Evolutionary conservation across 805 yeast genomes (phyloP).

Genomic region (Sungouiella thailandica): DNA sequence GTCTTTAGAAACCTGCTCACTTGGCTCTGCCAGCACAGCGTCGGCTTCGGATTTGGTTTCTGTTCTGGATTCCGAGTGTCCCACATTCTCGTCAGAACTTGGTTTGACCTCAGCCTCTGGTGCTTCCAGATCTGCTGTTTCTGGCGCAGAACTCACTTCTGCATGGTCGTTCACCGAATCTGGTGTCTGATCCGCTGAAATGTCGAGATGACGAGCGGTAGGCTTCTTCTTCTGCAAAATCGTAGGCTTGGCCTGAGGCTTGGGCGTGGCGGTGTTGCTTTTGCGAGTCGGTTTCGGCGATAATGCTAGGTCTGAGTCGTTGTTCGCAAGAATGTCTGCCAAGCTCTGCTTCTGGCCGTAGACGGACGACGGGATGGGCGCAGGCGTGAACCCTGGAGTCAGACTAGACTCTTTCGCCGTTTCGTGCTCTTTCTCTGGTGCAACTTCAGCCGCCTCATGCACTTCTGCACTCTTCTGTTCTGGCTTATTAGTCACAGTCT

Average conservation of each 20-base stretch:
- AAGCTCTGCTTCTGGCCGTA: conserved; percentile 30
- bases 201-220: conserved; percentile 1
- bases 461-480: conserved; percentile 5
- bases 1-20: too few relatives aligned
- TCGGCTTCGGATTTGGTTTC: too few relatives aligned
- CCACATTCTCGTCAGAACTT: too few relatives aligned
- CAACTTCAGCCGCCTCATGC: background rate
- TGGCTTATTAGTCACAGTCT: conserved; percentile 4
- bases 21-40: too few relatives aligned
- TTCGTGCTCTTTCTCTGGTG: background rate
- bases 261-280: conserved; percentile 20
- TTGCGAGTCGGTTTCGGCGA: conserved; percentile 7
- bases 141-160: too few relatives aligned
- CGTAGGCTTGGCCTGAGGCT: conserved; percentile 28
- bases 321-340: conserved; percentile 32
- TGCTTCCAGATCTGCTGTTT: conserved; percentile 1
- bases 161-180: too few relatives aligned
- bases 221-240: conserved; percentile 40
- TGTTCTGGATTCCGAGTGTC: too few relatives aligned
- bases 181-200: too few relatives aligned
- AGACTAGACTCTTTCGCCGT: too few relatives aligned
- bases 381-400: conserved; percentile 10
- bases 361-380: conserved; percentile 16
- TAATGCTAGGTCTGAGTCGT: conserved; percentile 9
- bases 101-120: conserved; percentile 1